These are phyloP conservation scores for Rhodotorula taiwanensis DNA, from an alignment of 768 basidiomycete genomes.

Conservation along the genomic window DNA sequence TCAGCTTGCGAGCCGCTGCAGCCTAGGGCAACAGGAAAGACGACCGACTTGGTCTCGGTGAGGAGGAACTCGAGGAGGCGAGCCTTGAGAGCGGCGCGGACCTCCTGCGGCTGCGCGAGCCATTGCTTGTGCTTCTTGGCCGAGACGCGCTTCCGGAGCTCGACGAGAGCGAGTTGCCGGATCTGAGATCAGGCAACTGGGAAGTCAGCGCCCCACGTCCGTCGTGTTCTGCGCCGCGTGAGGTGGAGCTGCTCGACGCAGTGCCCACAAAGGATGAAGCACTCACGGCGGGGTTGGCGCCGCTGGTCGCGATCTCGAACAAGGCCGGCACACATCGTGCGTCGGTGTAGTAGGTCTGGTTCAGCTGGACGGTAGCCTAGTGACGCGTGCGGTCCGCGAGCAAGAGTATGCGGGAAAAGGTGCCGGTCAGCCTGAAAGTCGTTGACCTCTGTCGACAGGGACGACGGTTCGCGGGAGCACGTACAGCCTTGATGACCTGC, in stretches of 20 bases:
- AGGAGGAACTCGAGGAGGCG: constrained; percentile 72
- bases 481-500: constrained; percentile 74
- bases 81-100: constrained; percentile 75
- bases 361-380: constrained; percentile 87
- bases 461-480: too few relatives aligned
- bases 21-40: too few relatives aligned
- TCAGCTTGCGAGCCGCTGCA: too few relatives aligned
- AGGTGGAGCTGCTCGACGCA: too few relatives aligned
- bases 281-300: constrained; percentile 75
- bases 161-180: constrained; percentile 92
- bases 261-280: too few relatives aligned
- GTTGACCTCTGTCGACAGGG: not conserved
- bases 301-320: constrained; percentile 73
- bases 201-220: too few relatives aligned
- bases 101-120: constrained; percentile 59
- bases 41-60: constrained; percentile 63
- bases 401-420: too few relatives aligned
- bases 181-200: too few relatives aligned
- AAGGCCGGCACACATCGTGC: constrained; percentile 85
- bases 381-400: too few relatives aligned
- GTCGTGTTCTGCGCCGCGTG: too few relatives aligned
- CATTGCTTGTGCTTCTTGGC: constrained; percentile 76
- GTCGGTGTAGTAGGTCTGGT: constrained; percentile 87
- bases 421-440: not conserved
- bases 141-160: constrained; percentile 83